Conservation (phyloP, 202 grass and related monocot genomes). For the Schoenoplectus triqueter region DNA sequence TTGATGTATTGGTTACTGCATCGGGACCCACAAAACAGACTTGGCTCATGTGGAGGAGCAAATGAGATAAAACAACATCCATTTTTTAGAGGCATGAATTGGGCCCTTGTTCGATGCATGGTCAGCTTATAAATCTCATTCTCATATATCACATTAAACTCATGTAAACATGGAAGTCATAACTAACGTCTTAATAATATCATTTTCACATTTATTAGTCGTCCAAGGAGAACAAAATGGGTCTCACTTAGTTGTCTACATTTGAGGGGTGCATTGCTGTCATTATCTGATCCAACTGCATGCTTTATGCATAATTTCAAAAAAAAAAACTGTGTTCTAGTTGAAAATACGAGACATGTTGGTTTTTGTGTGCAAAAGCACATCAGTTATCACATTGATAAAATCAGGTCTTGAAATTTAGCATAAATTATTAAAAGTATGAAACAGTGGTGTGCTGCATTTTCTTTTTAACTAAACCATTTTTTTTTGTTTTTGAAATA, state of each 20-base stretch:
- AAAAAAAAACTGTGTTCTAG: background rate
- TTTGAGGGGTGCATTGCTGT: no score
- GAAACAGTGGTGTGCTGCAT: background rate
- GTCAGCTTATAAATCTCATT: constrained; percentile 35
- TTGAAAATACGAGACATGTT: background rate
- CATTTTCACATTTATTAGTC: background rate
- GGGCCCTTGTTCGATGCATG: constrained; percentile 70
- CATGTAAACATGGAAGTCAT: background rate
- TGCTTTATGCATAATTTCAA: background rate
- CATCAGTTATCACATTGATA: background rate
- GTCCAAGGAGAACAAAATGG: no score
- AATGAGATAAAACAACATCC: constrained; percentile 76
- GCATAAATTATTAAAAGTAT: background rate
- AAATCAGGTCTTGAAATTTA: background rate
- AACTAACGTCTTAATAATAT: background rate
- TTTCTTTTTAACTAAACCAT: background rate
- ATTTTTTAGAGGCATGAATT: constrained; percentile 77
- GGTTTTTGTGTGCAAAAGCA: background rate
- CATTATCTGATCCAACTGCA: background rate
- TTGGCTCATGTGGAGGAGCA: constrained; percentile 67
- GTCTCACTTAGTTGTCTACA: no score
- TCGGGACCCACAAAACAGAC: constrained; percentile 66
- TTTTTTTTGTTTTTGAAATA: background rate
- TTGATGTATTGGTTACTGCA: constrained; percentile 80
- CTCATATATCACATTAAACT: background rate